These are phyloP conservation scores for Rhipidocladum racemiflorum DNA, from an alignment of 176 grass and related monocot species.

Conservation along the genomic window DNA sequence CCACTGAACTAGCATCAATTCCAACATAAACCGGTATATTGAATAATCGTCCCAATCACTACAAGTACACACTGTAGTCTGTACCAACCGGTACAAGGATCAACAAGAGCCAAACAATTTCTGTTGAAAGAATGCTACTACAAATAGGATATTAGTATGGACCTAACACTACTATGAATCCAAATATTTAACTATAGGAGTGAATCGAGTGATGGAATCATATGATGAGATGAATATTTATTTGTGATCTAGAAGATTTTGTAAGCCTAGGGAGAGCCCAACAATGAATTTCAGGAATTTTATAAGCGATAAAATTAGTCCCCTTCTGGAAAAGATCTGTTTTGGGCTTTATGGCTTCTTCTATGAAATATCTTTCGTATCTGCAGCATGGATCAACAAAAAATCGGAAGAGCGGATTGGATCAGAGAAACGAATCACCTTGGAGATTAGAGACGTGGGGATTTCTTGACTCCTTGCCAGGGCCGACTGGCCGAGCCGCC, in stretches of 20 bases:
- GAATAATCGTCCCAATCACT: neutral
- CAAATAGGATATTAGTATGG: neutral
- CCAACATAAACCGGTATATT: neutral
- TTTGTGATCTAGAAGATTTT: neutral
- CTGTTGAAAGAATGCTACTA: neutral
- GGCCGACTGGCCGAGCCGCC: too few species aligned
- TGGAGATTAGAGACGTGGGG: too few species aligned
- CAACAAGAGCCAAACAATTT: neutral
- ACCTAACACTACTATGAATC: neutral
- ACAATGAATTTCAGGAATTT: neutral
- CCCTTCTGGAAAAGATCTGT: neutral
- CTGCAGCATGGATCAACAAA: neutral
- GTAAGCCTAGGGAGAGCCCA: neutral
- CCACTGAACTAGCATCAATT: conserved; percentile 11
- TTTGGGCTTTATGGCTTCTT: neutral
- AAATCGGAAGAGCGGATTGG: too few species aligned
- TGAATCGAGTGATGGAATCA: neutral
- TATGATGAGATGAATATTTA: neutral
- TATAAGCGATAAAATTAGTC: neutral
- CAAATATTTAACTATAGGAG: neutral
- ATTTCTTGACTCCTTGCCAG: too few species aligned
- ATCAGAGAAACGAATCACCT: too few species aligned
- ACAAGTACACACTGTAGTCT: neutral
- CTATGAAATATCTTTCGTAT: neutral
- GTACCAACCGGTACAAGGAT: too few species aligned